phyloP scores from a whole-genome alignment of 202 grass and related monocot species.

The Saccharum hybrid region DNA sequence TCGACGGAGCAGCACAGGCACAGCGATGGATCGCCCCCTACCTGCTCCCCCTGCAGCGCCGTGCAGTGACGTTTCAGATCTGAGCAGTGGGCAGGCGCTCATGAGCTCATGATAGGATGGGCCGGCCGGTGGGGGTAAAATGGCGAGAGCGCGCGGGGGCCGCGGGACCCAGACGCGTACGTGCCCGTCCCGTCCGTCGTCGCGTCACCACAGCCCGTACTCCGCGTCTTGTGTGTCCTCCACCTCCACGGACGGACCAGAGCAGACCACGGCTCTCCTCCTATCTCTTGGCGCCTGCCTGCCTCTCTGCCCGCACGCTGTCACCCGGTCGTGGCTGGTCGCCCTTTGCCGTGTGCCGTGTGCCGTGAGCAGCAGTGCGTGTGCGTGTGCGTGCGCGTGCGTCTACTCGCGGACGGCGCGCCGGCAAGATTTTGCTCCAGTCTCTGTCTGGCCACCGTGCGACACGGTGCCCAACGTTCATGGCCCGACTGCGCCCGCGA shows the following conservation, averaged over 20 bases:
- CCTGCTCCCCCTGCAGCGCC: conserved; percentile 38
- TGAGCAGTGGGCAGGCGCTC: background rate
- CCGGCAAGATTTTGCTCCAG: conserved; percentile 9
- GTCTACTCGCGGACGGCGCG: conserved; percentile 13
- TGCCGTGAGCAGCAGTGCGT: background rate
- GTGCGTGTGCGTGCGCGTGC: conserved; percentile 4
- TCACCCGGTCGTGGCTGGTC: background rate
- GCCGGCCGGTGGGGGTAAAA: background rate
- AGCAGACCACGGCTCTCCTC: background rate
- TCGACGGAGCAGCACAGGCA: background rate
- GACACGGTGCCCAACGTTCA: background rate
- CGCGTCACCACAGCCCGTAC: conserved; percentile 13
- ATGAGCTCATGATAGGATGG: conserved; percentile 53
- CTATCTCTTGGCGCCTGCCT: background rate
- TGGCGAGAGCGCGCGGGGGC: too few relatives aligned
- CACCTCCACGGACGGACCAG: background rate
- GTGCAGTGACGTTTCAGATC: conserved; percentile 43
- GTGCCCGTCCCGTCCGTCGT: conserved; percentile 43
- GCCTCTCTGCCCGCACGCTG: background rate
- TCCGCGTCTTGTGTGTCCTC: conserved; percentile 23
- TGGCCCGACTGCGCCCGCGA: background rate
- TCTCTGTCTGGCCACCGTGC: background rate
- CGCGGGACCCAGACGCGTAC: conserved; percentile 25
- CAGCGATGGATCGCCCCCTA: conserved; percentile 45
- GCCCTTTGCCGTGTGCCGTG: background rate